Base-by-base conservation (phyloP, 352 stramenopile species). In the Phytophthora podocarpi region DNA sequence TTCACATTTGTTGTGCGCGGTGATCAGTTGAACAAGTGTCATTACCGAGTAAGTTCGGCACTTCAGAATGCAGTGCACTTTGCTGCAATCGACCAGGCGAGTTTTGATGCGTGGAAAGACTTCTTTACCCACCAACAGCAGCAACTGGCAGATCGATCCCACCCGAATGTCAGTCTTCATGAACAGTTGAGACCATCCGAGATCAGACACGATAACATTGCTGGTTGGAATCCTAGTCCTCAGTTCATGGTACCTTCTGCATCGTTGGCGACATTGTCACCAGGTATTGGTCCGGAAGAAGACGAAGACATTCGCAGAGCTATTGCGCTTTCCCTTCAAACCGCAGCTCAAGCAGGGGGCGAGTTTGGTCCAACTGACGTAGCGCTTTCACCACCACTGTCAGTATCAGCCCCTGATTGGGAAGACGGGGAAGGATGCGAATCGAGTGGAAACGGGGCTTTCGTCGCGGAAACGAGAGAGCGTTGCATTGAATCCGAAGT, bases 61-160 rank as follows among this genome's bases (percentile, higher is more conserved):
- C 41, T 78, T 40, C 64, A 72, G 58, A 74, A 80, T 42, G 58
- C 54, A 7, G 57, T 89, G 20, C 70, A 90, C 50, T 88, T 91
- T 57, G 82, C 85, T 23, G 85, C 74, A 31, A 41, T 85, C 11
- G 67, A 89, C 39, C 64, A 67, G 24, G 34, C 69, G 0, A 64
- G 70, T 7, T 82, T 85, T 37, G 32, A 77, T n/a, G 73, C 75
- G 24, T 91, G 85, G 82, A 78, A 65, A 32, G 56, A 53, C 28
- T 91, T 91, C 47, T 91, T 91, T 45, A 35, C 35, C 11, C 62
- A 85, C 45, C 80, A 90, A 24, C 72, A 87, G 41, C 62, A 85
- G 27, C 62, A 64, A 36, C 58, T 79, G 16, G 20, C n/a, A 24
- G 48, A 55, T 18, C 35, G 15, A 47, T 10, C 41, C 2, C 24